These are phyloP conservation scores for Nannochloropsis salina DNA, from an alignment of 108 stramenopile species.

Conservation along the genomic window DNA sequence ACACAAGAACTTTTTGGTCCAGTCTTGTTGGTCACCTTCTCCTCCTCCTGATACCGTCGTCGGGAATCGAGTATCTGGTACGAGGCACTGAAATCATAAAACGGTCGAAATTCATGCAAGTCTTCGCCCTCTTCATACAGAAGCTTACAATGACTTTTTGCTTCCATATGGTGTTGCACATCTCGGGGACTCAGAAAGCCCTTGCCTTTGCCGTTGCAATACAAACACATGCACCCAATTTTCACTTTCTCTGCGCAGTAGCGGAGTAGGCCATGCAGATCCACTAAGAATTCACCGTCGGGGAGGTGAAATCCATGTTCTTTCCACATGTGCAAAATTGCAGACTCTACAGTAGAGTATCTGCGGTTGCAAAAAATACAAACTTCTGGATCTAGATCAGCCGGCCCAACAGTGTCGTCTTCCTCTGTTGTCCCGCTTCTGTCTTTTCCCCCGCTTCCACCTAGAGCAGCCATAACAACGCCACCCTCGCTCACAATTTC, in stretches of 20 bases:
- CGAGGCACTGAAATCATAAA: slow-evolving; percentile 81
- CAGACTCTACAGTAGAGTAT: neutral
- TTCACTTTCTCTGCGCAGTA: slow-evolving; percentile 93
- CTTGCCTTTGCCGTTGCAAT: slow-evolving; percentile 77
- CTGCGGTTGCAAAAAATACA: slow-evolving; percentile 4
- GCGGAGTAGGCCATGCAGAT: slow-evolving; percentile 69
- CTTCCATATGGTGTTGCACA: slow-evolving; percentile 53
- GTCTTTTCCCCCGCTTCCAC: neutral
- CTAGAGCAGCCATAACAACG: neutral
- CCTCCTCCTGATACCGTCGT: neutral
- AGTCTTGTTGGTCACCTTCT: neutral
- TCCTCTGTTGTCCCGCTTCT: neutral
- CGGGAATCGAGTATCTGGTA: slow-evolving; percentile 57
- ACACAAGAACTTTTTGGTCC: neutral
- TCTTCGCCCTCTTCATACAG: slow-evolving; percentile 77
- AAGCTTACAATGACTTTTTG: slow-evolving; percentile 75
- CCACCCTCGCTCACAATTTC: too few species aligned
- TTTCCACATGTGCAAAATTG: slow-evolving; percentile 56
- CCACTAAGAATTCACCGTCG: slow-evolving; percentile 72
- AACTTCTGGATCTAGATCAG: neutral
- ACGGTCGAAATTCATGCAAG: slow-evolving; percentile 86
- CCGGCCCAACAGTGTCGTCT: neutral
- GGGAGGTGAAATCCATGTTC: slow-evolving; percentile 85
- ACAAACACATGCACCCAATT: slow-evolving; percentile 79
- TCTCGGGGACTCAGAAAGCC: slow-evolving; percentile 73